phyloP scores from a whole-genome alignment of 495 filamentous ascomycete species.

The Cladorrhinum samala region DNA sequence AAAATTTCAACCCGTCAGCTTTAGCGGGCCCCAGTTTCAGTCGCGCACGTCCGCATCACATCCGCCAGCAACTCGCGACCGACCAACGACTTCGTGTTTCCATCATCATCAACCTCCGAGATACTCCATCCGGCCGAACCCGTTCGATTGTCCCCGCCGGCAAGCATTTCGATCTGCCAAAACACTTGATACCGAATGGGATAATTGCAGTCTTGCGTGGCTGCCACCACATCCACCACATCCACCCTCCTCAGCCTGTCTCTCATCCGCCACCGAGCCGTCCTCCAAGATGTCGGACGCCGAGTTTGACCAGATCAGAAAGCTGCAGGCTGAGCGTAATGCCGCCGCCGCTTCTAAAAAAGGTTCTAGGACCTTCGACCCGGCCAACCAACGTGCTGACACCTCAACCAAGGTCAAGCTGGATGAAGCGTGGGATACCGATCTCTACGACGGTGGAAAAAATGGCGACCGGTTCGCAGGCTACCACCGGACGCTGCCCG shows the following conservation, averaged over 20 bases:
- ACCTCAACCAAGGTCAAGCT: slow-evolving; percentile 89
- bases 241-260: background rate
- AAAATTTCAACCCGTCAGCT: slow-evolving; percentile 15
- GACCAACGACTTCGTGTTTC: background rate
- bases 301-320: slow-evolving; percentile 76
- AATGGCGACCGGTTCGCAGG: slow-evolving; percentile 83
- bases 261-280: too few species aligned
- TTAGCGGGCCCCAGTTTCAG: background rate
- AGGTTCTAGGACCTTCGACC: slow-evolving; percentile 81
- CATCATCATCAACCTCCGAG: background rate
- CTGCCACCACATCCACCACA: slow-evolving; percentile 4
- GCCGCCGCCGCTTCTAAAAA: slow-evolving; percentile 74
- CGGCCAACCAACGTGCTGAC: slow-evolving; percentile 81
- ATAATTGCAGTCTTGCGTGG: slow-evolving; percentile 15
- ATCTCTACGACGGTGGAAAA: slow-evolving; percentile 68
- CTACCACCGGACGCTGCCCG: slow-evolving; percentile 84
- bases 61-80: background rate
- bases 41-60: background rate
- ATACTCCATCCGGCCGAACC: background rate
- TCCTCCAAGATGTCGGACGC: slow-evolving; percentile 53
- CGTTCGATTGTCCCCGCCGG: too few species aligned
- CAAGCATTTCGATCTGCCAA: too few species aligned
- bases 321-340: slow-evolving; percentile 89
- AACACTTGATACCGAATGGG: slow-evolving; percentile 12
- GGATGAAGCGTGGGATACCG: slow-evolving; percentile 89